These are phyloP conservation scores for Cyberlindnera subsufficiens DNA, from an alignment of 805 yeast species.

Conservation along the genomic window DNA sequence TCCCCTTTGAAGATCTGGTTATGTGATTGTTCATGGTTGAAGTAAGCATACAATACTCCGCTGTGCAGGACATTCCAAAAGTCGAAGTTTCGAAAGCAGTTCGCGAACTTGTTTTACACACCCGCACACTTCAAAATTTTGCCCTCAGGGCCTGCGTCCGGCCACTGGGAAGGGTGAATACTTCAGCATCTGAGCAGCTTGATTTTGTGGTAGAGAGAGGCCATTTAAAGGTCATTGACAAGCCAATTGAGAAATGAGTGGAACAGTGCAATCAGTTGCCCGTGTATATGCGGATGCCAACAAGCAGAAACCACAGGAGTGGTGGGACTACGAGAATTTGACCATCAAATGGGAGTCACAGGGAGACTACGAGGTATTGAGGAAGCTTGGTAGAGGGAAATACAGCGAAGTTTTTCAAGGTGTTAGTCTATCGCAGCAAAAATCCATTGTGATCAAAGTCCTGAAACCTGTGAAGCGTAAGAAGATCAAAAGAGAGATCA, in stretches of 20 bases:
- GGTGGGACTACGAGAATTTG: slow-evolving; percentile 81
- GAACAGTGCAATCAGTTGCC: slow-evolving; percentile 41
- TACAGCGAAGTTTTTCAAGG: slow-evolving; percentile 94
- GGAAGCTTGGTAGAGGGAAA: slow-evolving; percentile 87
- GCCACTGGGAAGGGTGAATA: background rate
- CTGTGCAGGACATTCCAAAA: no score
- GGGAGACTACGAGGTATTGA: slow-evolving; percentile 76
- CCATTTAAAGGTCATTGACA: background rate
- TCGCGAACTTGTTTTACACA: no score
- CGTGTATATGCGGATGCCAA: slow-evolving; percentile 81
- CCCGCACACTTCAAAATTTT: no score
- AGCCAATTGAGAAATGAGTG: background rate
- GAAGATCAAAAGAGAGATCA: slow-evolving; percentile 87
- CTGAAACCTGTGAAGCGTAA: slow-evolving; percentile 90
- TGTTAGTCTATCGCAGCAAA: slow-evolving; percentile 52
- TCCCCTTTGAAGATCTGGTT: background rate
- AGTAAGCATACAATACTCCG: no score
- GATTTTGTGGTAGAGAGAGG: background rate
- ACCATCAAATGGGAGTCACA: slow-evolving; percentile 81
- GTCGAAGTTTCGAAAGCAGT: no score
- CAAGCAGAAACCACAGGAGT: slow-evolving; percentile 64
- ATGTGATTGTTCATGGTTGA: no score
- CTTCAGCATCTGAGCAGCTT: background rate
- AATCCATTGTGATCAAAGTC: slow-evolving; percentile 79
- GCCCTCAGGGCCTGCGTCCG: no score